Base-by-base conservation (phyloP, 2,329 filamentous ascomycete species). In the Chalaropsis thielavioides region DNA sequence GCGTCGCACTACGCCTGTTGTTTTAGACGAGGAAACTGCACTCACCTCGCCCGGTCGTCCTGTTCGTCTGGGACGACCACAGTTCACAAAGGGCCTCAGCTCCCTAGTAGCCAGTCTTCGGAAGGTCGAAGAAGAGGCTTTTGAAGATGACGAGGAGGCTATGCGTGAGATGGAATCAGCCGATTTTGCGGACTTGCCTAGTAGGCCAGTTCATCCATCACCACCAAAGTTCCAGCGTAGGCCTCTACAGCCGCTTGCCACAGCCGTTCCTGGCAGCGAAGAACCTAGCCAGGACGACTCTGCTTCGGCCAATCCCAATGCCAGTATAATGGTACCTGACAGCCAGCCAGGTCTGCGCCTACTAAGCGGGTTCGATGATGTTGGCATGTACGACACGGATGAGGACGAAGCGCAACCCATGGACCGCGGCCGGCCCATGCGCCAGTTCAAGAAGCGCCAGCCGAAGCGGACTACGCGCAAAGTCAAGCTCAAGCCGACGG, bases 381-480 rank as follows among this genome's bases (percentile, higher is more conserved):
- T 86, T 69, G 78, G 71, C 7, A 70, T 78, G 67, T 81, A 83
- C 70, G 84, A 86, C 71, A 81, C 80, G 68, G 74, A 76, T 1
- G 76, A 75, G 2, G 80, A 82, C n/a, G 80, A 81, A 44, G 75
- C 77, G 0, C 71, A 72, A 2, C 17, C 51, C 51, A 82, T 77
- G 63, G 77, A 77, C n/a, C 76, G 83, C 69, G 84, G 84, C 1
- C 78, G 81, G 68, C 84, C 84, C 1, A 72, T 84, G 44, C 82
- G 80, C 64, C 74, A 83, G 1, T 92, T 82, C 78, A 92, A 92
- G 79, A 94, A 94, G 81, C 89, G 89, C 77, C 89, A 88, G 0
- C 82, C 89, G 72, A 94, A 94, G 77, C 80, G 89, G 67, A 90
- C 88, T 64, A 92, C 89, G 2, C 79, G 85, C 68, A 78, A 80